These are phyloP conservation scores for Aspergillus asperescens DNA, from an alignment of 495 filamentous ascomycete species.

Conservation along the genomic window DNA sequence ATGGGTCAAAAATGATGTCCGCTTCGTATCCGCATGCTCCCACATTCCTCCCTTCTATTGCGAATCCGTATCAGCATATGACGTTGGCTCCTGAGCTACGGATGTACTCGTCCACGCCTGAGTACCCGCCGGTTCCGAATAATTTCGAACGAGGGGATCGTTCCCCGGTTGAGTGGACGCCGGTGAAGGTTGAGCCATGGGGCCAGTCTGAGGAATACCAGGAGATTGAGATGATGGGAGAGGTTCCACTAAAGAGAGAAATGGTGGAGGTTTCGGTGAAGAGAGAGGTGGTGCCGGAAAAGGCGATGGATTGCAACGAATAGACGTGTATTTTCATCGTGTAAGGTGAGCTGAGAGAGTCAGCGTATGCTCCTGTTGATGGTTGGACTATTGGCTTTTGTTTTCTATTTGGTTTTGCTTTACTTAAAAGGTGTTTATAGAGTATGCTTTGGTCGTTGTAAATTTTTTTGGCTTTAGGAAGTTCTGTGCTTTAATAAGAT, in stretches of 20 bases:
- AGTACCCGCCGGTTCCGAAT: not conserved
- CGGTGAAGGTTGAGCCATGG: constrained; percentile 22
- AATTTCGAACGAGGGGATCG: not conserved
- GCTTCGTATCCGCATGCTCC: not conserved
- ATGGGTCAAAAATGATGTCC: not conserved
- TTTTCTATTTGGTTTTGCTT: too few species aligned
- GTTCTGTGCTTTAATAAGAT: not conserved
- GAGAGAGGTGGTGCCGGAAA: not conserved
- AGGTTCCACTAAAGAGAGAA: not conserved
- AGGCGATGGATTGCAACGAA: not conserved
- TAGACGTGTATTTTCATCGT: not conserved
- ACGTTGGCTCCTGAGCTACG: not conserved
- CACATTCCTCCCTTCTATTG: not conserved
- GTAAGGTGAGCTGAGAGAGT: too few species aligned
- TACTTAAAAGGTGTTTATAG: too few species aligned
- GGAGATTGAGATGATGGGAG: not conserved
- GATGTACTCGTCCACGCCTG: not conserved
- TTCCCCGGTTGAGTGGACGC: constrained; percentile 4
- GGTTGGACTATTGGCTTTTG: not conserved
- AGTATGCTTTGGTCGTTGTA: too few species aligned
- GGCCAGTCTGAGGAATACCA: not conserved
- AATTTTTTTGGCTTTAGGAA: too few species aligned
- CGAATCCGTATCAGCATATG: not conserved
- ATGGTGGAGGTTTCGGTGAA: not conserved
- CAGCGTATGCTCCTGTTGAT: too few species aligned